A percentile compares a stretch with the other conserved stretches of the same genome.
Evolutionary conservation across 306 rosid genomes (phyloP).

Genomic region (Cicer arietinum): DNA sequence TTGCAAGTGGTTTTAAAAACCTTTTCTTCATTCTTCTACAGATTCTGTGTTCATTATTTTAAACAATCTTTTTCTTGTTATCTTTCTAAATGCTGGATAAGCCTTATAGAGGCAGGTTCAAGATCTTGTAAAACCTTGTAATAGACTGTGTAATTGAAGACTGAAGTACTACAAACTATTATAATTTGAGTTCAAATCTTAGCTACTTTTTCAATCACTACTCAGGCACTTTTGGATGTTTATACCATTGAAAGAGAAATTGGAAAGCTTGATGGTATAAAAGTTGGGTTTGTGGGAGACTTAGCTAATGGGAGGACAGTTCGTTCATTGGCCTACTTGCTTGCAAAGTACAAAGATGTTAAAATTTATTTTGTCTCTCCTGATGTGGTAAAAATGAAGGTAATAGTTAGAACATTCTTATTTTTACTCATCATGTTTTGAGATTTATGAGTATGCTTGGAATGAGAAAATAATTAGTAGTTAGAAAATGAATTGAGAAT

Average conservation of each 20-base stretch:
- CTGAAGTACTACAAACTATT: background rate
- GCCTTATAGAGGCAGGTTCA: conserved; percentile 4
- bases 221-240: conserved; percentile 85
- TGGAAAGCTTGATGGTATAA: conserved; percentile 78
- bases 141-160: background rate
- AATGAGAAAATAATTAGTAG: background rate
- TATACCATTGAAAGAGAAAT: conserved; percentile 82
- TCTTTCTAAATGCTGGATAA: conserved; percentile 30
- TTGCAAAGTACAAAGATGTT: conserved; percentile 75
- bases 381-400: conserved; percentile 88
- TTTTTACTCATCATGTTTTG: conserved; percentile 20
- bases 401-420: conserved; percentile 38
- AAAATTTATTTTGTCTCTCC: conserved; percentile 81
- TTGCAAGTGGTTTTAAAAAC: conserved; percentile 9
- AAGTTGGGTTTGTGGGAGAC: conserved; percentile 87
- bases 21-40: conserved; percentile 16
- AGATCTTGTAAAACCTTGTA: conserved; percentile 24
- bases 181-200: conserved; percentile 26
- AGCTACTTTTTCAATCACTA: conserved; percentile 31
- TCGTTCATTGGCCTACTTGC: conserved; percentile 88
- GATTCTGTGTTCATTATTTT: conserved; percentile 3
- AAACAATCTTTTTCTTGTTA: background rate
- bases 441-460: conserved; percentile 8
- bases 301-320: conserved; percentile 93
- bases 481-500: conserved; percentile 25